Evolutionary conservation across 2,329 filamentous ascomycete genomes (phyloP).

Genomic region (Exophiala phaeomuriformis): DNA sequence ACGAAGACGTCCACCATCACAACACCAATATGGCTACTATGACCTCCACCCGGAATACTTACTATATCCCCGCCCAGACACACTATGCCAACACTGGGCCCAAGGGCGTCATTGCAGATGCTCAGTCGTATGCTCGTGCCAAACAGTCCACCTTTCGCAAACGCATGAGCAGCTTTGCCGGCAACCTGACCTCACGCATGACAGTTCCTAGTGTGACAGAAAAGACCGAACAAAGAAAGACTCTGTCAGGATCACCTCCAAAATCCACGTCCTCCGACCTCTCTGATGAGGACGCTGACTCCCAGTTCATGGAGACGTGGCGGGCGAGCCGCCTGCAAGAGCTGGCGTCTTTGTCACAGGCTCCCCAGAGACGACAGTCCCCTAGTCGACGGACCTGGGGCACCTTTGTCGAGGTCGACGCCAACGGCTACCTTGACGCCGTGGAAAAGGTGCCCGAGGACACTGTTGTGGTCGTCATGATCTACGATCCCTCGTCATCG

Average conservation of each 20-base stretch:
- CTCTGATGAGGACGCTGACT: constrained; percentile 31
- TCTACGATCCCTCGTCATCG: constrained; percentile 79
- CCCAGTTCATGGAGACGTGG: constrained; percentile 67
- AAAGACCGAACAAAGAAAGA: constrained; percentile 25
- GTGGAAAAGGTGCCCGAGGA: constrained; percentile 81
- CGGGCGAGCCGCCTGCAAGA: constrained; percentile 71
- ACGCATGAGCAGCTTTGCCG: constrained; percentile 30
- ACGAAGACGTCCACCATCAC: constrained; percentile 33
- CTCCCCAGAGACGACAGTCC: constrained; percentile 38
- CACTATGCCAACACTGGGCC: constrained; percentile 46
- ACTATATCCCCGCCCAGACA: constrained; percentile 40
- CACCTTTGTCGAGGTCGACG: constrained; percentile 74
- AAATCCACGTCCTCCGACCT: constrained; percentile 20
- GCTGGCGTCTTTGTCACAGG: constrained; percentile 58
- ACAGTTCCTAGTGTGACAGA: constrained; percentile 15
- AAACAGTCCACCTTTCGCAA: constrained; percentile 42
- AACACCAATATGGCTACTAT: constrained; percentile 30
- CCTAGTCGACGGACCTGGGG: constrained; percentile 74
- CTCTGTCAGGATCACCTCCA: constrained; percentile 9
- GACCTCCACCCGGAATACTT: constrained; percentile 33
- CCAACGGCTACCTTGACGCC: constrained; percentile 86
- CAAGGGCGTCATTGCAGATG: constrained; percentile 47
- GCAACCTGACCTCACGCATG: constrained; percentile 15
- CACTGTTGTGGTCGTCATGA: constrained; percentile 83
- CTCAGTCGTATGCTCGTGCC: constrained; percentile 44